Base-by-base conservation (phyloP, 2,329 filamentous ascomycete species). In the Macrophomina tecta region DNA sequence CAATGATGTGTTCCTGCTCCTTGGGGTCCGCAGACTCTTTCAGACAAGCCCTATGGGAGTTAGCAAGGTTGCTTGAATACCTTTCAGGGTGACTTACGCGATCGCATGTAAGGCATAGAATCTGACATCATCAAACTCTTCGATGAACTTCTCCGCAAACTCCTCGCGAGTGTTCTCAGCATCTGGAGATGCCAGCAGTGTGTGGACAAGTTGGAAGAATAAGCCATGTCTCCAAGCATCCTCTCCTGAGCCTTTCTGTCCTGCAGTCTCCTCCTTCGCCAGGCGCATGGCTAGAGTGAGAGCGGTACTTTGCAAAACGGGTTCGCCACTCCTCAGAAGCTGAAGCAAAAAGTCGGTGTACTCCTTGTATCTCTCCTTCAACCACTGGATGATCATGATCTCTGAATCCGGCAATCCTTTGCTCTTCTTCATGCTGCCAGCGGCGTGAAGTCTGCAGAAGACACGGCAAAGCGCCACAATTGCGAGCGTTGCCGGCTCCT, bases 381-480 rank as follows among this genome's bases (percentile, higher is more conserved):
- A 82, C 93, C 94, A 97, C 65, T 86, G 84, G 1, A 90, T 85
- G 66, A 97, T 88, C 11, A 92, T 87, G 6, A 82, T 80, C 69
- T 97, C 92, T 73, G 92, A 91, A 69, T 93, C 90, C 11, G 88
- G 87, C 65, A 87, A 84, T 30, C 83, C 85, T 72, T 87, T 89
- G 72, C 85, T 88, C 76, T 87, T 87, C 28, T 85, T 83, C 74
- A 98, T 81, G 68, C 85, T 86, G 55, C 93, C 93, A 51, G 88
- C 86, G 1, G 90, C 90, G 69, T 96, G 86, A 67, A 98, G 82
- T 68, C 92, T 88, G 75, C 93, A 87, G 76, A 97, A 97, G 42
- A 96, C 88, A 72, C 94, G 87, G 78, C 93, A 97, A 56, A 97
- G 84, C 1, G 94, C 90, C 23, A 97, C 89, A 0, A 90, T 87